Base-by-base conservation (phyloP, 2,329 filamentous ascomycete genomes). In the Claviceps capensis region DNA sequence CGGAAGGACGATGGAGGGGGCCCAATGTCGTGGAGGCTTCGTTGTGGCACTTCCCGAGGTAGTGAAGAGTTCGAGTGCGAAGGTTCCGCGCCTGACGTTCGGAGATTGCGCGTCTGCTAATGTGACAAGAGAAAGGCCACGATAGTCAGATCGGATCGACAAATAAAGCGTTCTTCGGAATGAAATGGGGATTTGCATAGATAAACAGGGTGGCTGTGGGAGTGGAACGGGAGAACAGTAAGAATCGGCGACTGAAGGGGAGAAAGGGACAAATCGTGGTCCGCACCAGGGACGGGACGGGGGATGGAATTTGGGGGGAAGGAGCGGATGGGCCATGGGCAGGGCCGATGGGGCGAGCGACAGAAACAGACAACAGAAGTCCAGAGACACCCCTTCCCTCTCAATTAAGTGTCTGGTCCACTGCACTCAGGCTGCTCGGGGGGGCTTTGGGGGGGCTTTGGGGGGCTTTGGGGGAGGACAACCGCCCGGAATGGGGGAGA, bases 231-330 rank as follows among this genome's bases (percentile, higher is more conserved):
- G 48, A 41, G 44, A 44, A 34, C 23, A 41, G 47, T 45, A 43
- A 47, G 40, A 42, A 44, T 49, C 38, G 40, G 47, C 47, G 44
- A 49, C 52, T 53, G 48, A 50, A 49, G 56, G 59, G 48, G 56
- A 56, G 54, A 57, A 53, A 57, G 57, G 48, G 53, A 50, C 53
- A 48, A 60, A 63, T 67, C 62, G 61, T 63, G 62, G 62, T 63
- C 53, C 34, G 42, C 37, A 48, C 47, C 16, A 46, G 23, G 9
- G 37, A 48, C 36, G 45, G 62, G 57, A 61, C 60, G 61, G 62
- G 26, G 60, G 62, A 64, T 60, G 60, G 62, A 58, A 56, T 54
- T 57, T 61, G 64, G 61, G 63, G 61, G 60, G 23, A 62, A 60
- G 61, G 63, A 45, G 36, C 47, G 38, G 37, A 52, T 49, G 50